These are phyloP conservation scores for Saccharomyces cerevisiae DNA, from an alignment of 805 yeast genomes.

Conservation along the genomic window DNA sequence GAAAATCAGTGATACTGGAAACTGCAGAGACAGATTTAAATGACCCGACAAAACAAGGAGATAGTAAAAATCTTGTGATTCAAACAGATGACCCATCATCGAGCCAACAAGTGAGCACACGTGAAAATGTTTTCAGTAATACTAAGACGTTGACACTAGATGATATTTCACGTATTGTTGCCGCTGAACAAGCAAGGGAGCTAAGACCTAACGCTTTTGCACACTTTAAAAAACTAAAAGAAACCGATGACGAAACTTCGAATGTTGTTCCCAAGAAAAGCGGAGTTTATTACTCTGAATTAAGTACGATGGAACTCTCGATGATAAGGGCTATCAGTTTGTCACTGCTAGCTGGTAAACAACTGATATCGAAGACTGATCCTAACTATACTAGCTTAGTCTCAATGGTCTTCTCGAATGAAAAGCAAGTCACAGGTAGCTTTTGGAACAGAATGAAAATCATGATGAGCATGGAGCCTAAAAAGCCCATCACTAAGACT, in stretches of 20 bases:
- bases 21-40: conserved; percentile 33
- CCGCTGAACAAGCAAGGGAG: conserved; percentile 92
- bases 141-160: conserved; percentile 86
- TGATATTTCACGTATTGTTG: conserved; percentile 94
- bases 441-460: conserved; percentile 28
- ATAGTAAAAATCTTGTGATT: conserved; percentile 28
- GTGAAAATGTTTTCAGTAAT: conserved; percentile 47
- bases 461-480: conserved; percentile 22
- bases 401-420: conserved; percentile 75
- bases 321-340: conserved; percentile 49
- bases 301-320: conserved; percentile 34
- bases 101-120: conserved; percentile 44
- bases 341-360: conserved; percentile 17
- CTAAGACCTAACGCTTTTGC: conserved; percentile 87
- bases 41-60: conserved; percentile 3
- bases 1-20: conserved; percentile 59
- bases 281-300: conserved; percentile 53
- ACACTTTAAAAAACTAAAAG: conserved; percentile 48
- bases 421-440: conserved; percentile 23
- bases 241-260: conserved; percentile 20
- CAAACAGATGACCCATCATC: conserved; percentile 16
- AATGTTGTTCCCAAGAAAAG: conserved; percentile 17
- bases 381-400: conserved; percentile 4
- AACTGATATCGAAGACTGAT: not conserved
- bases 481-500: conserved; percentile 23